phyloP scores from a whole-genome alignment of 2,329 filamentous ascomycete genomes.

The Fusarium incarnatum region DNA sequence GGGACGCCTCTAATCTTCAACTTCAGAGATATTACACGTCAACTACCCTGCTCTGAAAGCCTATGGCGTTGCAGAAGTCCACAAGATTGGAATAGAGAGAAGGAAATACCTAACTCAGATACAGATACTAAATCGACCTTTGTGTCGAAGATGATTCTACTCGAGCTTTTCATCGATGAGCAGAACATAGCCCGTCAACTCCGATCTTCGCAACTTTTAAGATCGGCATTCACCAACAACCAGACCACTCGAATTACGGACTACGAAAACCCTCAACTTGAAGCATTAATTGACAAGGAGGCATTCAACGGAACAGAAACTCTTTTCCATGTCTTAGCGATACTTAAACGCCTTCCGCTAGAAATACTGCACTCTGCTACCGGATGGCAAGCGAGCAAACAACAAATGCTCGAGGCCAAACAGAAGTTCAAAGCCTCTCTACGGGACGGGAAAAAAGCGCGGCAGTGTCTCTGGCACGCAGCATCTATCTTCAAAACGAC shows the following conservation, averaged over 20 bases:
- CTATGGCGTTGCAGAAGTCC: no score
- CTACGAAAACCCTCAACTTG: not conserved
- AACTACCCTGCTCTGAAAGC: not conserved
- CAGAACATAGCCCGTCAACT: not conserved
- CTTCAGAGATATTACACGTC: not conserved
- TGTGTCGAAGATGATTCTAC: not conserved
- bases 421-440: not conserved
- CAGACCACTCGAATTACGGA: rapidly evolving
- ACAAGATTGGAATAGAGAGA: no score
- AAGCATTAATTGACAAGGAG: rapidly evolving
- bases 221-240: not conserved
- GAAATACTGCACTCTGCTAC: not conserved
- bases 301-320: not conserved
- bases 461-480: not conserved
- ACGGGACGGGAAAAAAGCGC: rapidly evolving
- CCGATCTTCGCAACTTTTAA: rapidly evolving
- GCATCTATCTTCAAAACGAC: not conserved
- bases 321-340: not conserved
- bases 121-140: not conserved
- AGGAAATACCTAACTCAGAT: rapidly evolving
- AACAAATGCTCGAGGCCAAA: not conserved
- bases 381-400: not conserved
- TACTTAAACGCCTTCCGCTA: not conserved
- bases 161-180: not conserved
- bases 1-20: not conserved